Base-by-base conservation (phyloP, 202 grass and related monocot genomes). In the Setaria italica region DNA sequence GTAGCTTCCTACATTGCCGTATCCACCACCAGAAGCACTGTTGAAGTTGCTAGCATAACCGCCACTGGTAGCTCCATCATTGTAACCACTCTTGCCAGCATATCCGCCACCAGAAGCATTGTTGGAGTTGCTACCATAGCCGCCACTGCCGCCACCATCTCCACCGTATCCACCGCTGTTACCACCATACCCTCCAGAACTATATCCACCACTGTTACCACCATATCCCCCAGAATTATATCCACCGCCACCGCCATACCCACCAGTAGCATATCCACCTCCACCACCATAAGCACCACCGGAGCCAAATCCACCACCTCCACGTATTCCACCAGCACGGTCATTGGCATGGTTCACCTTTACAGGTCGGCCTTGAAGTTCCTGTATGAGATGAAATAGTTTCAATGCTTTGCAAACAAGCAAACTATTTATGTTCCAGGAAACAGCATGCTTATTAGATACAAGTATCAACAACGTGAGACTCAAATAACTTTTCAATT, bases 281-380 rank as follows among this genome's bases (percentile, higher is more conserved):
- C 50, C 68, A 34, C 43, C 74, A 80, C 54, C 11, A 48, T 49
- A 77, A 12, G 25, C 33, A 49, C 74, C 74, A 71, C 55, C 80
- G 65, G 25, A 14, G 9, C 67, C 19, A 11, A 67, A 89, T 47
- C 78, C 79, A 82, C 77, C 83, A 54, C 88, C 80, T 79, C 86
- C 80, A 12, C 59, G 76, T 39, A 77, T 81, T 30, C 89, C 92
- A 60, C 87, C 78, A 82, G 80, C 76, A 43, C 72, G 88, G 49
- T 91, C 90, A 85, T 78, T 90, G 77, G 91, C 93, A 33, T 89
- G 84, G 74, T 82, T 60, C 41, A 98, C 95, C 88, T 83, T 90
- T 84, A 98, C 10, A 54, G 47, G 65, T 80, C 93, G 83, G 32
- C 95, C 95, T 77, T 98, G 93, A 86, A 98, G 93, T 4, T 94